A percentile compares a stretch with the other conserved stretches of the same genome.
These are phyloP conservation scores for Saccharomyces eubayanus DNA, from an alignment of 805 yeast genomes.

Conservation along the genomic window DNA sequence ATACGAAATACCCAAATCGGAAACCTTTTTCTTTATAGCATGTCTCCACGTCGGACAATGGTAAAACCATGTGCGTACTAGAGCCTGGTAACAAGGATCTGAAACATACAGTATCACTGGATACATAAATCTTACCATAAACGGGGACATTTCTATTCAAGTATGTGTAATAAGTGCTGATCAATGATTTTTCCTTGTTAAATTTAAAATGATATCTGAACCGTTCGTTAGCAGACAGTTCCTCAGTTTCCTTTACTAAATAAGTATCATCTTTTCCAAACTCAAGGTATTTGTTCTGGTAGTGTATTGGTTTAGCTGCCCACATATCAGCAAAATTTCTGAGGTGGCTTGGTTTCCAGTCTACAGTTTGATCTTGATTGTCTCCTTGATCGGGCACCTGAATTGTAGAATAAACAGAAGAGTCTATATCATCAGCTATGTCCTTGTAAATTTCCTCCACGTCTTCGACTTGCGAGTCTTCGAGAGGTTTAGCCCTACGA, in stretches of 20 bases:
- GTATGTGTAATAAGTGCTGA: constrained; percentile 65
- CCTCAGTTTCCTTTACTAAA: constrained; percentile 38
- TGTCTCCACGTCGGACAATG: constrained; percentile 62
- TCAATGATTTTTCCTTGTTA: constrained; percentile 40
- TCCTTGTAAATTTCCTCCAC: not conserved
- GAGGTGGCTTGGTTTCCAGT: constrained; percentile 14
- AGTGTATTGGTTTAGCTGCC: constrained; percentile 58
- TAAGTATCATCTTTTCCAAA: constrained; percentile 42
- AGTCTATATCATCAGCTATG: not conserved
- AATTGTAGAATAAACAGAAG: not conserved
- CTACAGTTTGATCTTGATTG: constrained; percentile 1
- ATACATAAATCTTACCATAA: constrained; percentile 76
- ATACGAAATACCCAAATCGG: constrained; percentile 60
- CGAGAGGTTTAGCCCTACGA: not conserved
- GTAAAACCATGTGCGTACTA: constrained; percentile 73
- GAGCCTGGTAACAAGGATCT: constrained; percentile 72
- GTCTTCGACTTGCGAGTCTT: not conserved
- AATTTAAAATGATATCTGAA: constrained; percentile 63
- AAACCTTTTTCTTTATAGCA: constrained; percentile 61
- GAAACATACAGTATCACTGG: constrained; percentile 64
- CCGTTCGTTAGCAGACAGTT: constrained; percentile 43
- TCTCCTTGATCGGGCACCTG: not conserved
- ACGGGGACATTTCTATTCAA: constrained; percentile 64
- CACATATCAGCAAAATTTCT: constrained; percentile 36
- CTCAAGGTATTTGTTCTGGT: constrained; percentile 32